These are phyloP conservation scores for Cavenderia fasciculata DNA, from an alignment of 78 protist genomes.

Conservation along the genomic window DNA sequence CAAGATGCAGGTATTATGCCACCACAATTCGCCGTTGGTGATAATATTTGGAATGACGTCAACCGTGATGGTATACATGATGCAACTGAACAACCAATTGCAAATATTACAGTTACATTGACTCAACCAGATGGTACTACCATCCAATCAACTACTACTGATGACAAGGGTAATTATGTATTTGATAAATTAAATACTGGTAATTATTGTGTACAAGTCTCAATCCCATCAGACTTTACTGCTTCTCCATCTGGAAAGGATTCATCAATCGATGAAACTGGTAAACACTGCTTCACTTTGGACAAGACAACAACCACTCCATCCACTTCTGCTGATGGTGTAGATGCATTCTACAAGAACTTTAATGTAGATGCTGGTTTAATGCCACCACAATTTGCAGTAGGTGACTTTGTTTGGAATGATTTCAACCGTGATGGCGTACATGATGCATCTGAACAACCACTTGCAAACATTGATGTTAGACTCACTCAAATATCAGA, in stretches of 20 bases:
- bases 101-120: background rate
- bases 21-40: background rate
- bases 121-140: background rate
- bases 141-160: background rate
- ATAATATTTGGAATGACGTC: background rate
- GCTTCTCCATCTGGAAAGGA: conserved; percentile 4
- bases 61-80: background rate
- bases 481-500: no score
- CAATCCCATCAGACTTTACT: background rate
- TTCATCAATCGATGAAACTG: background rate
- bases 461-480: background rate
- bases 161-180: conserved; percentile 17
- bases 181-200: conserved; percentile 43
- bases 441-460: conserved; percentile 6
- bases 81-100: background rate
- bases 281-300: conserved; percentile 3
- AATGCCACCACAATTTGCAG: background rate
- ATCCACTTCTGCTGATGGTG: background rate
- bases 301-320: background rate
- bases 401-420: conserved; percentile 47
- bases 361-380: conserved; percentile 10
- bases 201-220: background rate
- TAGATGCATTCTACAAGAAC: background rate
- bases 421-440: conserved; percentile 19
- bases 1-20: background rate